Base-by-base conservation (phyloP, 768 basidiomycete species). In the Termitomyces titanicus region DNA sequence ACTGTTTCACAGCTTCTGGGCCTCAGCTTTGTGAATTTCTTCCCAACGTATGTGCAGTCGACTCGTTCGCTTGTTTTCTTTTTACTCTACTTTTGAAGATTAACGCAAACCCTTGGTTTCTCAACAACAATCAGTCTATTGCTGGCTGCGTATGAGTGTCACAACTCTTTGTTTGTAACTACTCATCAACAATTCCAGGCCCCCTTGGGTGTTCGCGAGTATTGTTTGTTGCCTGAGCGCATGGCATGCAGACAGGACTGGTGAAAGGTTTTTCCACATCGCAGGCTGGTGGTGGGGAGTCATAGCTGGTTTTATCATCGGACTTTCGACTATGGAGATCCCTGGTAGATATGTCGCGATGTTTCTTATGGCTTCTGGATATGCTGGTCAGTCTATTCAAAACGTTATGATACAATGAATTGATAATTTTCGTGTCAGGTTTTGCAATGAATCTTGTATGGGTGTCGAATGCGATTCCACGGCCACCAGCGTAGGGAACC, bases 221-320 rank as follows among this genome's bases (percentile, higher is more conserved):
- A 66, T 81, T 37, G 65, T 78, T 1, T 81, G 79, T 55, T 72
- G 74, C 38, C 51, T 79, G 20, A 83, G 76, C 61, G 83, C 83
- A 1, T 79, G 80, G 78, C 72, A 85, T 61, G 79, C 80, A 35
- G 85, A 86, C 58, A 71, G 69, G 53, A 82, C 81, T 3, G 85
- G 84, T 0, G 85, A 86, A 67, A 77, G 84, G 6, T 86, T 81
- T 69, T 83, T 84, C 74, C 86, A 87, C 64, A 72, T 79, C 47
- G 67, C 71, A 3, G 71, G 64, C 2, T 79, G 77, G 70, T 84
- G 82, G 83, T 84, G 83, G 83, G 79, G 71, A 3, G 77, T 78
- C 44, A 82, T 86, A 2, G 38, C 84, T 3, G 86, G 82, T 1
- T 86, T 79, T 59, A 80, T 86, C 57, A 83, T 87, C 55, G 78